Conservation (phyloP, 805 yeast genomes). For the Yamadazyma sp. region DNA sequence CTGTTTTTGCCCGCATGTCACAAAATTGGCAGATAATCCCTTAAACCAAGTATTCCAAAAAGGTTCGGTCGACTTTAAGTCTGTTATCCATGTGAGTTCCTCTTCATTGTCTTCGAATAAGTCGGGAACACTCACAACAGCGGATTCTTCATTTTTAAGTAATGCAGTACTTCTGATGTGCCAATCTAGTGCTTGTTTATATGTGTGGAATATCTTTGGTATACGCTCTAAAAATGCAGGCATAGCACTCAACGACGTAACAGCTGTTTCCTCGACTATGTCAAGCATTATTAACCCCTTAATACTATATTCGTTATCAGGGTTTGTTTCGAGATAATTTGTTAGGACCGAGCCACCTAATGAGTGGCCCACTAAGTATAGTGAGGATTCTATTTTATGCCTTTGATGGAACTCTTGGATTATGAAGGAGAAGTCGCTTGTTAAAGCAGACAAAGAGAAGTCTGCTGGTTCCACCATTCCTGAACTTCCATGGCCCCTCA, state of each 20-base stretch:
- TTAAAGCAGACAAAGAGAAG: conserved; percentile 51
- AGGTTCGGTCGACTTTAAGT: conserved; percentile 57
- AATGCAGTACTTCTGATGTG: conserved; percentile 55
- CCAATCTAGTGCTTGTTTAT: conserved; percentile 76
- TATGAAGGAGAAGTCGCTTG: conserved; percentile 56
- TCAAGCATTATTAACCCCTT: conserved; percentile 80
- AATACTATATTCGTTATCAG: conserved; percentile 28
- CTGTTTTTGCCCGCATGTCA: conserved; percentile 32
- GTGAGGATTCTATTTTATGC: conserved; percentile 21
- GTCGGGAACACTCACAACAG: conserved; percentile 76
- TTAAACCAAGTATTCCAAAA: conserved; percentile 87
- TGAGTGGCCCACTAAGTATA: conserved; percentile 83
- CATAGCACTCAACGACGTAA: conserved; percentile 67
- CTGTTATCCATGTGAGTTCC: conserved; percentile 57
- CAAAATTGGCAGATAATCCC: conserved; percentile 56
- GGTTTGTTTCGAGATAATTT: conserved; percentile 35
- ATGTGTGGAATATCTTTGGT: conserved; percentile 57
- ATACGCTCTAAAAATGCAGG: conserved; percentile 60
- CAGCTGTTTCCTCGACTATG: conserved; percentile 92
- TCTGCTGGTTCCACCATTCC: conserved; percentile 13
- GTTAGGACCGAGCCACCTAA: conserved; percentile 88
- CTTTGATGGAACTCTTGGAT: conserved; percentile 35
- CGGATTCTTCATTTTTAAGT: conserved; percentile 59
- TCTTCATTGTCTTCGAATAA: conserved; percentile 37
- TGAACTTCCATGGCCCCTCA: conserved; percentile 77